A percentile compares a stretch with the other conserved stretches of the same genome.
Conservation (phyloP, 495 filamentous ascomycete genomes). For the Talaromyces borbonicus region DNA sequence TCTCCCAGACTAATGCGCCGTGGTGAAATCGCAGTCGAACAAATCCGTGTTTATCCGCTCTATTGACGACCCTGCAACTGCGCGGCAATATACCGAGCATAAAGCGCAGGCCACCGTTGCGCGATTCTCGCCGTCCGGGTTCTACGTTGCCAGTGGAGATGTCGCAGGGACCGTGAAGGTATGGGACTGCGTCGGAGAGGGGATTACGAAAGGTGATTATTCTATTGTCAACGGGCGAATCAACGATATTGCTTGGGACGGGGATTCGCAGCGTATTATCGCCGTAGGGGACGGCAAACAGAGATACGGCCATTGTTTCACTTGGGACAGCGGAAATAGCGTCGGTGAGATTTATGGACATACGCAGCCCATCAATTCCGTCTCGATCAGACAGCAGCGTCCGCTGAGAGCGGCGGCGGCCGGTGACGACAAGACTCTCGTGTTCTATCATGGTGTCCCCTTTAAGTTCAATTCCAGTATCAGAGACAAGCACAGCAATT, state of each 20-base stretch:
- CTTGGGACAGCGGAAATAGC: conserved; percentile 88
- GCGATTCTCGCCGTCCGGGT: conserved; percentile 88
- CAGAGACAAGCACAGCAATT: conserved; percentile 73
- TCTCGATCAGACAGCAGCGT: conserved; percentile 80
- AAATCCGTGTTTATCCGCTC: conserved; percentile 93
- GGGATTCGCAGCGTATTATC: conserved; percentile 90
- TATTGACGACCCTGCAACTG: conserved; percentile 75
- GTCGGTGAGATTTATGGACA: conserved; percentile 92
- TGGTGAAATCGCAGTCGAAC: conserved; percentile 51
- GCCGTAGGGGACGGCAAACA: conserved; percentile 94
- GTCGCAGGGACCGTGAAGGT: conserved; percentile 72
- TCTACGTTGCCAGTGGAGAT: conserved; percentile 92
- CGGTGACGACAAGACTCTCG: conserved; percentile 76
- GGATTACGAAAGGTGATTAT: conserved; percentile 69
- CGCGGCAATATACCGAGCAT: conserved; percentile 85
- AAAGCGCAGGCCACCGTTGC: conserved; percentile 83
- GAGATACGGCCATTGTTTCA: conserved; percentile 87
- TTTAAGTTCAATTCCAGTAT: conserved; percentile 83
- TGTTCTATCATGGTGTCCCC: conserved; percentile 87
- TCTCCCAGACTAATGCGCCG: background rate
- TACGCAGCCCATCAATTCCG: conserved; percentile 78
- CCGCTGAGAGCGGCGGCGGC: conserved; percentile 85
- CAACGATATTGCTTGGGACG: conserved; percentile 95
- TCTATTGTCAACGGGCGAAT: conserved; percentile 89
- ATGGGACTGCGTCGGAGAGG: conserved; percentile 64